A percentile compares a stretch with the other conserved stretches of the same genome.
These are phyloP conservation scores for Ceratobasidium sp. DNA, from an alignment of 1,284 basidiomycete genomes.

Conservation along the genomic window DNA sequence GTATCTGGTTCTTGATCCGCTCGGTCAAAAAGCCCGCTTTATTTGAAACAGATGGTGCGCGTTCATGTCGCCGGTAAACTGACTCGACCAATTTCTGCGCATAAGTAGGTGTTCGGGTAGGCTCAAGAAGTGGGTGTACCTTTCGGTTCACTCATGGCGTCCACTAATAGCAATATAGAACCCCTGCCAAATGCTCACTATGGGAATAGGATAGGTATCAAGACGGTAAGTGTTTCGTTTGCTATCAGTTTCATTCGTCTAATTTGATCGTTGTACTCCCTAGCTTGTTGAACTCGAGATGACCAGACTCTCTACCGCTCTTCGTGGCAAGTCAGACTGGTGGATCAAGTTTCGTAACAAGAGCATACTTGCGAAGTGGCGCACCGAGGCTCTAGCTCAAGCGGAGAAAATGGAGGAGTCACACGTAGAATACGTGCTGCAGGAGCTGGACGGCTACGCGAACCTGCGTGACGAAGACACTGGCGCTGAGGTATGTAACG, in stretches of 20 bases:
- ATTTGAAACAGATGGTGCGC: too few relatives aligned
- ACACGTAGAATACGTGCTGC: constrained; percentile 64
- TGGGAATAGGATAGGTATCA: background rate
- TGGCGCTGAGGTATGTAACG: constrained; percentile 53
- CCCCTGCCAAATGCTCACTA: constrained; percentile 11
- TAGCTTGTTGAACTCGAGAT: constrained; percentile 65
- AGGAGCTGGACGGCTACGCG: constrained; percentile 63
- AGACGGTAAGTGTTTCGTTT: background rate
- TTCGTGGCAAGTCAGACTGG: constrained; percentile 60
- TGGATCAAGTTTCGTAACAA: constrained; percentile 54
- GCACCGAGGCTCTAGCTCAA: constrained; percentile 51
- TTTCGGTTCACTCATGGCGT: too few relatives aligned
- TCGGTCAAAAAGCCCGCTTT: too few relatives aligned
- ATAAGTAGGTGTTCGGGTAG: too few relatives aligned
- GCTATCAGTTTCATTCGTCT: too few relatives aligned
- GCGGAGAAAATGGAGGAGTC: constrained; percentile 54
- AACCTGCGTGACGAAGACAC: constrained; percentile 56
- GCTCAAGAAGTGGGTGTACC: too few relatives aligned
- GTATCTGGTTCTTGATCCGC: too few relatives aligned
- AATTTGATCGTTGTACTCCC: background rate
- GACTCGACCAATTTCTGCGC: too few relatives aligned
- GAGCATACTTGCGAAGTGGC: constrained; percentile 54
- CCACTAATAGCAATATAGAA: too few relatives aligned
- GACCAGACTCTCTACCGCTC: constrained; percentile 59
- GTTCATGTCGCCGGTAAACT: too few relatives aligned